Percentiles rank a stretch among this genome's conserved stretches.
Evolutionary conservation across 2,329 filamentous ascomycete genomes (phyloP).

Genomic region (Onygena corvina): DNA sequence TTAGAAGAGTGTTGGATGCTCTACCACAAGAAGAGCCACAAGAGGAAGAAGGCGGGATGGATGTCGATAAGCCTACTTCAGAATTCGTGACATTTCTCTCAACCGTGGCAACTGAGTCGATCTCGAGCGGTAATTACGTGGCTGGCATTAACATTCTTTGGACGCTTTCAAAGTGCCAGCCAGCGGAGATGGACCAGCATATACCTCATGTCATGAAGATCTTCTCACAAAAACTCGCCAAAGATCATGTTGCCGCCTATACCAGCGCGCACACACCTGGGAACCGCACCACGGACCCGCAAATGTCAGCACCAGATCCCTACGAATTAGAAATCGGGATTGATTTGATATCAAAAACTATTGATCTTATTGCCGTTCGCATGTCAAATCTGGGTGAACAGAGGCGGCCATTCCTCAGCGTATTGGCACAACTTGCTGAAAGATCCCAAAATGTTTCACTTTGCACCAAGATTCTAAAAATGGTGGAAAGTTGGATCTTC

Average conservation of each 20-base stretch:
- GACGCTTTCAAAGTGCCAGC: conserved; percentile 75
- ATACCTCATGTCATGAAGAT: conserved; percentile 84
- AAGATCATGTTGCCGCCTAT: conserved; percentile 76
- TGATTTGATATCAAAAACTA: conserved; percentile 82
- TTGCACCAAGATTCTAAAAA: conserved; percentile 82
- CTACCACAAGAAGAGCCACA: conserved; percentile 68
- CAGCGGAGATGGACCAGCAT: conserved; percentile 79
- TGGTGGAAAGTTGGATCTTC: conserved; percentile 96
- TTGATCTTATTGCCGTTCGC: conserved; percentile 79
- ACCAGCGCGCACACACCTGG: conserved; percentile 39
- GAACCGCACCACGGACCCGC: conserved; percentile 22
- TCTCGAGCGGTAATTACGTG: conserved; percentile 68
- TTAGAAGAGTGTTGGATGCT: conserved; percentile 76
- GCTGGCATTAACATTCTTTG: conserved; percentile 88
- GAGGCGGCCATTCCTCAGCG: conserved; percentile 83
- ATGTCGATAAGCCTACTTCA: conserved; percentile 62
- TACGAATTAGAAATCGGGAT: conserved; percentile 84
- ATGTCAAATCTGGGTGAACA: conserved; percentile 91
- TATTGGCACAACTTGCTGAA: conserved; percentile 87
- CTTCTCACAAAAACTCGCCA: conserved; percentile 77
- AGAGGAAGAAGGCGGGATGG: conserved; percentile 72
- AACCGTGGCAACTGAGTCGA: conserved; percentile 72
- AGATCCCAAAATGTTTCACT: conserved; percentile 78
- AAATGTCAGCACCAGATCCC: conserved; percentile 38
- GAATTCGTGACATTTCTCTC: conserved; percentile 80